Conservation (phyloP, 106 monocot species). For the Dendrobium chrysotoxum region DNA sequence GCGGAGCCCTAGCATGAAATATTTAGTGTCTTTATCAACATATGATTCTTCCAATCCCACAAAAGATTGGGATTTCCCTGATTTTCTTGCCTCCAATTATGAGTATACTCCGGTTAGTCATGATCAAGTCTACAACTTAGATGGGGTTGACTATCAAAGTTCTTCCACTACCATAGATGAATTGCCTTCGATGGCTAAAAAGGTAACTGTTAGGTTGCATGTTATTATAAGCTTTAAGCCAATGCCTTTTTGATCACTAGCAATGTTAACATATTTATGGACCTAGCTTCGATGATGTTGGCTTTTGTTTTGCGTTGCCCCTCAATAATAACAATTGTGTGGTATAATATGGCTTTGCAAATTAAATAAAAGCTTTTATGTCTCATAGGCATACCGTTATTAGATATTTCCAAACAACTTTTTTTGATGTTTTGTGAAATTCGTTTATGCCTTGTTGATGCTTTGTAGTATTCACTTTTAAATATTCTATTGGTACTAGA, state of each 20-base stretch:
- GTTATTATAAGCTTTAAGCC: neutral
- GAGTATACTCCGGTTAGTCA: neutral
- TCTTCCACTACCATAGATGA: slow-evolving; percentile 12
- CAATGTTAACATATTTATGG: too few relatives aligned
- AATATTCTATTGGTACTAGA: too few relatives aligned
- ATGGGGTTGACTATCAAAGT: neutral
- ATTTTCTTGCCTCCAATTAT: slow-evolving; percentile 22
- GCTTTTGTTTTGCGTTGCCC: too few relatives aligned
- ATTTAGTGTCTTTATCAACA: slow-evolving; percentile 49
- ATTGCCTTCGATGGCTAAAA: slow-evolving; percentile 2
- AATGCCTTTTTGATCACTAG: neutral
- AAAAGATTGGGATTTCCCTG: slow-evolving; percentile 86
- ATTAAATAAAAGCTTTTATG: too few relatives aligned
- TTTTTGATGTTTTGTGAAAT: too few relatives aligned
- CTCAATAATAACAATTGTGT: too few relatives aligned
- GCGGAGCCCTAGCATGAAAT: slow-evolving; percentile 53
- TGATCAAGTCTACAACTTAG: slow-evolving; percentile 11
- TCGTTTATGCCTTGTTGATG: too few relatives aligned
- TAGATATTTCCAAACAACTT: too few relatives aligned
- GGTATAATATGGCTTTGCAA: too few relatives aligned
- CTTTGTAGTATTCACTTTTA: too few relatives aligned
- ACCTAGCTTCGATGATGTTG: too few relatives aligned
- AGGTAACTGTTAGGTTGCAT: slow-evolving; percentile 22
- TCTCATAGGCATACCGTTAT: too few relatives aligned
- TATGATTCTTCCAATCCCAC: slow-evolving; percentile 92